A percentile compares a stretch with the other conserved stretches of the same genome.
These are phyloP conservation scores for Scheffersomyces amazonensis DNA, from an alignment of 805 yeast genomes.

Conservation along the genomic window DNA sequence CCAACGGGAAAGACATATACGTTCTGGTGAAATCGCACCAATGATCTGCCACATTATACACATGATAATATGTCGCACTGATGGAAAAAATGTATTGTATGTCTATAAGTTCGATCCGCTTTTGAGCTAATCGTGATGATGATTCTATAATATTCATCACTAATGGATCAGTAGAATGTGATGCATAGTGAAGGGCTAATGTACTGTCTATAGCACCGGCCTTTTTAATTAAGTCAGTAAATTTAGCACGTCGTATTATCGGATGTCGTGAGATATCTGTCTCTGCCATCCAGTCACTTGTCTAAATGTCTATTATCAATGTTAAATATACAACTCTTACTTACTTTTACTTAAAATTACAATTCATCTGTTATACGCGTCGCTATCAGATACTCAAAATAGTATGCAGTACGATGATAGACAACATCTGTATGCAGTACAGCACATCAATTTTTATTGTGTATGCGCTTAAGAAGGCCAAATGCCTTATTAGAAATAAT, in stretches of 20 bases:
- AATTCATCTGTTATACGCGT: too few species aligned
- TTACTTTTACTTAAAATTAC: too few species aligned
- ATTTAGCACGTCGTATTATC: slow-evolving; percentile 5
- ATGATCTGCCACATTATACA: slow-evolving; percentile 7
- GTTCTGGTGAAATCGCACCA: slow-evolving; percentile 7
- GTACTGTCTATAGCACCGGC: slow-evolving; percentile 29
- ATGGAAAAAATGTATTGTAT: slow-evolving; percentile 16
- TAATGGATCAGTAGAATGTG: slow-evolving; percentile 25
- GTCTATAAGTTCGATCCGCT: slow-evolving; percentile 15
- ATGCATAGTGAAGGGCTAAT: slow-evolving; percentile 30
- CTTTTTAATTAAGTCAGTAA: slow-evolving; percentile 1
- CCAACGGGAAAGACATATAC: slow-evolving; percentile 5
- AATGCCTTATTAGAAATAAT: too few species aligned
- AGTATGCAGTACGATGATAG: too few species aligned
- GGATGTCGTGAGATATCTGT: slow-evolving; percentile 3
- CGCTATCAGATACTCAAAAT: too few species aligned
- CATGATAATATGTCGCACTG: slow-evolving; percentile 12
- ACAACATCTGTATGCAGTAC: too few species aligned
- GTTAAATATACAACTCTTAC: too few species aligned
- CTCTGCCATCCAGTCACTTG: too few species aligned
- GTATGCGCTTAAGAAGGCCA: too few species aligned
- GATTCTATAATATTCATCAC: slow-evolving; percentile 17
- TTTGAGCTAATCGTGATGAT: slow-evolving; percentile 14
- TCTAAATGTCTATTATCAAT: too few species aligned
- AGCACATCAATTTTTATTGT: too few species aligned